These are phyloP conservation scores for Oryza australiensis DNA, from an alignment of 176 grass and related monocot species.

Conservation along the genomic window DNA sequence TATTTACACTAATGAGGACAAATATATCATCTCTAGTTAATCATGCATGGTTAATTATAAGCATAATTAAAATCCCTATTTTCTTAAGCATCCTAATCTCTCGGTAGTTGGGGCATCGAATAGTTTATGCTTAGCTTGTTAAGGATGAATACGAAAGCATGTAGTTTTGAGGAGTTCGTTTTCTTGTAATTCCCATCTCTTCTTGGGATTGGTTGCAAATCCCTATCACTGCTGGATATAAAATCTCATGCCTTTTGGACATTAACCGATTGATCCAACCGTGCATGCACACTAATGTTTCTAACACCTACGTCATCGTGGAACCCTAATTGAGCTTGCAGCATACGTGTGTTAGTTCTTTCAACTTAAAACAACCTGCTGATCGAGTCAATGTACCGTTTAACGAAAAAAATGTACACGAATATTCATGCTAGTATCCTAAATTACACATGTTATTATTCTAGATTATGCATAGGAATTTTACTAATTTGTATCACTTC, in stretches of 20 bases:
- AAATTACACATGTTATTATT: neutral
- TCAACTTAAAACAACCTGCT: neutral
- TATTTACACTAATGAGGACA: neutral
- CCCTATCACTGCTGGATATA: constrained; percentile 16
- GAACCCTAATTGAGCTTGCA: neutral
- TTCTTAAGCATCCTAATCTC: constrained; percentile 10
- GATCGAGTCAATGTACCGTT: constrained; percentile 26
- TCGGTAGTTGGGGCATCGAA: constrained; percentile 14
- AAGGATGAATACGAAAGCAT: constrained; percentile 41
- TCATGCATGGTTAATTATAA: neutral
- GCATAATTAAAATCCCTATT: neutral
- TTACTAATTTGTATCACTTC: neutral
- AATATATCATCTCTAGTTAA: neutral
- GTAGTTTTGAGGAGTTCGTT: constrained; percentile 45
- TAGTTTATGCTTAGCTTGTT: constrained; percentile 40
- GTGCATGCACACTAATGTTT: neutral
- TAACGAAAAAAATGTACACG: constrained; percentile 14
- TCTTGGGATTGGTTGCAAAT: constrained; percentile 35
- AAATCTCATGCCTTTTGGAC: constrained; percentile 35
- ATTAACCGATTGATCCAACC: constrained; percentile 27
- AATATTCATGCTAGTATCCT: neutral
- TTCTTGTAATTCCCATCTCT: constrained; percentile 42
- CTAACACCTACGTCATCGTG: constrained; percentile 22
- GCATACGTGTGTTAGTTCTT: neutral
- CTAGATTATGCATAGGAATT: neutral